Base-by-base conservation (phyloP, 2,329 filamentous ascomycete species). In the Aspergillus sp. region DNA sequence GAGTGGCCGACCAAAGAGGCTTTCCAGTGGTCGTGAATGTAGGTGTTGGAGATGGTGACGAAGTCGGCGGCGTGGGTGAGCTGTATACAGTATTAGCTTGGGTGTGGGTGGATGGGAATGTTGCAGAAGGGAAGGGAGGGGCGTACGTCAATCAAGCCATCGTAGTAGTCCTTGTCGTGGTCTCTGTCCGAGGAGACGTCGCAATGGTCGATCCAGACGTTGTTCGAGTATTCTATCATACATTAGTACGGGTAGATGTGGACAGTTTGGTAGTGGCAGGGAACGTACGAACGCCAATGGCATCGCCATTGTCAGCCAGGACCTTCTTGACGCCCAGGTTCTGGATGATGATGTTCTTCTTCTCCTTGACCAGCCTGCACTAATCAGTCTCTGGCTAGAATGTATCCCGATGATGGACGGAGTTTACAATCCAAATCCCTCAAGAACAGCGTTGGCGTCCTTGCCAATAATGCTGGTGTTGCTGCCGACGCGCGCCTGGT, bases 161-260 rank as follows among this genome's bases (percentile, higher is more conserved):
- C 86, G 64, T 86, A 88, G 73, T 81, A 86, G 73, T 89, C 84
- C 73, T 88, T 88, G 74, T 78, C 82, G 65, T 82, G 75, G 60
- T 78, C 73, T 32, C 66, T 64, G 70, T 87, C 79, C 20, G 81
- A 83, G 4, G 79, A 83, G 19, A 88, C 76, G 57, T 88, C 85
- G 65, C 78, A 77, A 73, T 88, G 85, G 72, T 88, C 85, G 46
- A 88, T 73, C 85, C 85, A 88, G 62, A 84, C 75, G 58, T 85
- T 84, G 58, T 48, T 65, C 10, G 64, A 61, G 47, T 64, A 57
- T 45, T 68, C 65, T 68, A 24, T 36, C 8, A 1, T 1, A 2
- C 4, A 26, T 46, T 17, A 44, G 42, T 6, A 7, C 36, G 2
- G 32, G 19, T 10, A 5, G 14, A 42, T 41, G 3, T 16, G 16